phyloP scores from a whole-genome alignment of 2,329 filamentous ascomycete species.

The Pseudogymnoascus sp. region DNA sequence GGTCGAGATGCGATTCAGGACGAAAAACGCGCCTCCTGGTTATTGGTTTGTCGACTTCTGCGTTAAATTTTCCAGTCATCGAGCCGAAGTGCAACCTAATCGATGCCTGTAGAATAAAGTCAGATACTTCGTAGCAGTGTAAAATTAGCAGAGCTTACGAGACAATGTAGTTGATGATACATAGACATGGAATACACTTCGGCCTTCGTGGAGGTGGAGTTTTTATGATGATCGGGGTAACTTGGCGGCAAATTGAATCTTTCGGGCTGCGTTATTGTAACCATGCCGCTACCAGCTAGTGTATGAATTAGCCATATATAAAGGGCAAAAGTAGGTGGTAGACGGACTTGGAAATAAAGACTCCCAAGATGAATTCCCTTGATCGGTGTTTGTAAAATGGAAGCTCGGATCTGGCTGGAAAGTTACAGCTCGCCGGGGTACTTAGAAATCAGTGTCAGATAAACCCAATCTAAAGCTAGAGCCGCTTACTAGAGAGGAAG shows the following conservation, averaged over 20 bases:
- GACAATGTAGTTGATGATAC: background rate
- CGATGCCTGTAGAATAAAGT: background rate
- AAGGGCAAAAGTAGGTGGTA: background rate
- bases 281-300: background rate
- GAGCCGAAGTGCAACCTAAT: background rate
- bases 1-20: background rate
- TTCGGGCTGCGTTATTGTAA: background rate
- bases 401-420: background rate
- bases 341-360: background rate
- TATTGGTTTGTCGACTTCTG: background rate
- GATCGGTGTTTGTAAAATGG: background rate
- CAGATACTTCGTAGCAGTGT: background rate
- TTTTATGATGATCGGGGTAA: background rate
- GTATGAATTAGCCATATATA: background rate
- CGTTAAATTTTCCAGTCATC: background rate
- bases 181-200: background rate
- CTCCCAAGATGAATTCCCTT: conserved; percentile 1
- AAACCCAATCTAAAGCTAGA: background rate
- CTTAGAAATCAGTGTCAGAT: background rate
- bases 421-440: background rate
- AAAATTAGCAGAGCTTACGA: background rate
- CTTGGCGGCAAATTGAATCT: background rate
- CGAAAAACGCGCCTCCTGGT: background rate
- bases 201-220: background rate
- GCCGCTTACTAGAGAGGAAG: background rate